phyloP scores from a whole-genome alignment of 2,329 filamentous ascomycete species.

The Penicillium sp. region DNA sequence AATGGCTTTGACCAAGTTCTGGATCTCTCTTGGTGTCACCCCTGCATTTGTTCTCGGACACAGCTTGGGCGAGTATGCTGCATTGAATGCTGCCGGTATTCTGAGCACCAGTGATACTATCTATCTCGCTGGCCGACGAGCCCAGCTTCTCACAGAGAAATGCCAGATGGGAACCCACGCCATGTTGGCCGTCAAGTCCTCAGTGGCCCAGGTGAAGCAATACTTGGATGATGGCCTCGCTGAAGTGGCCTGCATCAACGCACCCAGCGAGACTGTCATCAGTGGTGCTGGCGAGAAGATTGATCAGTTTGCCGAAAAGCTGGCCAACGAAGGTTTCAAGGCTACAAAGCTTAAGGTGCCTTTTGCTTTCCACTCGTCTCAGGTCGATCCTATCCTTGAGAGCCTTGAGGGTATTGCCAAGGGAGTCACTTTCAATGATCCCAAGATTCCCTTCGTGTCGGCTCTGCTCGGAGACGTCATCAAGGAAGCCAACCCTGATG shows the following conservation, averaged over 20 bases:
- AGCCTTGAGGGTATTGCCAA: conserved; percentile 40
- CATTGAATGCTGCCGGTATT: conserved; percentile 40
- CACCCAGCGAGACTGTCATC: conserved; percentile 45
- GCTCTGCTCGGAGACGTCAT: conserved; percentile 47
- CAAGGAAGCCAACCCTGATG: conserved; percentile 30
- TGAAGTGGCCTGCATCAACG: conserved; percentile 45
- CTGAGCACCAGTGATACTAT: conserved; percentile 40
- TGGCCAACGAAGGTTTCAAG: conserved; percentile 39
- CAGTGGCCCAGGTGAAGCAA: conserved; percentile 33
- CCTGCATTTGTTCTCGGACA: conserved; percentile 45
- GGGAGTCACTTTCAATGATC: conserved; percentile 41
- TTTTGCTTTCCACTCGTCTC: conserved; percentile 50
- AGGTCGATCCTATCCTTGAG: conserved; percentile 48
- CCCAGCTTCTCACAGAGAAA: conserved; percentile 41
- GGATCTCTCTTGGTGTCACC: conserved; percentile 30
- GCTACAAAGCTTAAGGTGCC: conserved; percentile 45
- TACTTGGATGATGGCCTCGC: conserved; percentile 31
- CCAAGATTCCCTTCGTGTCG: conserved; percentile 47
- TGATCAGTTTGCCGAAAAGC: conserved; percentile 36
- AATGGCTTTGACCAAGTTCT: conserved; percentile 42
- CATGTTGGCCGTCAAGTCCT: conserved; percentile 47
- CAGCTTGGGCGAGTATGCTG: conserved; percentile 46
- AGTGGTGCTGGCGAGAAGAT: conserved; percentile 41
- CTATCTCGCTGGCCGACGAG: conserved; percentile 42
- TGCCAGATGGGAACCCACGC: conserved; percentile 45